Evolutionary conservation across 179 eudicot species (phyloP), one percentile per base, ranked within the genome.

Genomic region (Vitellaria paradoxa): DNA sequence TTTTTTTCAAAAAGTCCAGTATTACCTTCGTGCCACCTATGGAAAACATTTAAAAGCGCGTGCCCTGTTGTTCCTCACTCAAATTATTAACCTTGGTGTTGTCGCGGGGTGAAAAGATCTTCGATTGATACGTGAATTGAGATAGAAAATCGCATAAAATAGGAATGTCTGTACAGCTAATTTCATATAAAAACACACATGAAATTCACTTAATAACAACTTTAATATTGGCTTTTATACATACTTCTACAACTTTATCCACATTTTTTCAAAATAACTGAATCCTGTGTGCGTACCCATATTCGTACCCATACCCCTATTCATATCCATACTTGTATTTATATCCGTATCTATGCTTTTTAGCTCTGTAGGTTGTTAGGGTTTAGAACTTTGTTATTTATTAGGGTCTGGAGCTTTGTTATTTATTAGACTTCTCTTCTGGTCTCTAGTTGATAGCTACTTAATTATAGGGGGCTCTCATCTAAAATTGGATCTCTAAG

Each of bases 401-500:
- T 30, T 2, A 30, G 2, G 37, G 37, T 30, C 37, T 30, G 2
- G 37, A 30, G 2, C 37, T 0, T 30, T 30, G 37, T 1, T 30
- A 30, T 30, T 30, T 30, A 2, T 30, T 30, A 70, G 59, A 49
- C 40, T 57, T 57, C 21, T 57, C 62, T 57, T 57, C 57, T 53
- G 57, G 26, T 59, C 9, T 59, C 63, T 59, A 59, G 63, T 59
- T 59, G 63, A 59, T 59, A 7, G 63, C 4, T 59, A 12, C 42
- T 21, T 49, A 14, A 30, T 30, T 2, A 53, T 30, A 37, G 17
- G 3, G 2, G 1, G 15, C 40, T 14, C 74, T 53, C 17, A 17
- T 70, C 46, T 52, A 52, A 53, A 53, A 71, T 15, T 52, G 13
- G 61, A 52, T 70, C 74, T 70, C 63, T 30, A 30, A n/a, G n/a